phyloP scores from a whole-genome alignment of 805 yeast genomes.

The Ascoidea rubescens region DNA sequence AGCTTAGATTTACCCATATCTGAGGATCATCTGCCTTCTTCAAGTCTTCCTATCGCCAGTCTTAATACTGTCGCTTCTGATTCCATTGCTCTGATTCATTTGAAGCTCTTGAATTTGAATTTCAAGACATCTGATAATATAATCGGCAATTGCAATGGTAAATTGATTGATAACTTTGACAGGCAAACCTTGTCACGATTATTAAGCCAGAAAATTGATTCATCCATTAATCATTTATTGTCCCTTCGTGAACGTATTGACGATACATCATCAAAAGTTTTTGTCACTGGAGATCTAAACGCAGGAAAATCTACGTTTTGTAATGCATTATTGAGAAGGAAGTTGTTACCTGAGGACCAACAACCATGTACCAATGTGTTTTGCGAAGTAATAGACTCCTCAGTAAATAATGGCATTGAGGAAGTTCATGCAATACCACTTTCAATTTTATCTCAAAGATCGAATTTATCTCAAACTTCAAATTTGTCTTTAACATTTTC shows the following conservation, averaged over 20 bases:
- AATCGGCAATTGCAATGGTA: slow-evolving; percentile 25
- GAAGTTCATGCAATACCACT: slow-evolving; percentile 86
- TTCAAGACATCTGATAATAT: slow-evolving; percentile 27
- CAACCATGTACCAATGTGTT: slow-evolving; percentile 96
- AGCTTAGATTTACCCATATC: slow-evolving; percentile 15
- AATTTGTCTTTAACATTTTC: not conserved
- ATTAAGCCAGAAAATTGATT: slow-evolving; percentile 51
- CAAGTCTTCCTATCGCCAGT: slow-evolving; percentile 16
- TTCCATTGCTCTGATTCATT: slow-evolving; percentile 19
- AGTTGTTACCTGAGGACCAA: slow-evolving; percentile 85
- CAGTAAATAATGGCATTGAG: slow-evolving; percentile 60
- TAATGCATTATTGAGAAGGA: slow-evolving; percentile 70
- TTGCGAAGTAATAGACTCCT: slow-evolving; percentile 83
- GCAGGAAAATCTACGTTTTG: slow-evolving; percentile 96
- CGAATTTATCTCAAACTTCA: no score
- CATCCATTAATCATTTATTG: slow-evolving; percentile 50
- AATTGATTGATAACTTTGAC: slow-evolving; percentile 44
- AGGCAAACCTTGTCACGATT: slow-evolving; percentile 55
- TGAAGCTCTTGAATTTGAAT: slow-evolving; percentile 50
- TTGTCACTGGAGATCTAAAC: slow-evolving; percentile 93
- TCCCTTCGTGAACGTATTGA: slow-evolving; percentile 73
- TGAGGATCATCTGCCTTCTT: slow-evolving; percentile 36
- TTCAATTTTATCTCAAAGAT: slow-evolving; percentile 17
- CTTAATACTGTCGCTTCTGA: slow-evolving; percentile 10
- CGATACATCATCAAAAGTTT: slow-evolving; percentile 85